phyloP scores from a whole-genome alignment of 148 eudicot species.

The Suaeda aralocaspica region DNA sequence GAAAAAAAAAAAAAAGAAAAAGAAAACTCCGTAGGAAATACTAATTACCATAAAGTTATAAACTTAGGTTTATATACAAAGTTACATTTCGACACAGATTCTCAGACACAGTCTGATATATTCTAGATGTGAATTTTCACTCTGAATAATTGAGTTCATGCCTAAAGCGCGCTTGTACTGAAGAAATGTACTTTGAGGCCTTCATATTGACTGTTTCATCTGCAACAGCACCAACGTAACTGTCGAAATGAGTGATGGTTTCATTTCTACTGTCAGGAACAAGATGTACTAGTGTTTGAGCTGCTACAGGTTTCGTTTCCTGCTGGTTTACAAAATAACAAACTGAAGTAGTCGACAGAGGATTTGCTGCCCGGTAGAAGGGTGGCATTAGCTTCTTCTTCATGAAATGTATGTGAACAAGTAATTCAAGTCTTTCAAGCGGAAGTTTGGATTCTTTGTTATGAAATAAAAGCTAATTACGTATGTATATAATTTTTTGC shows the following conservation, averaged over 20 bases:
- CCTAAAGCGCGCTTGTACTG: conserved; percentile 24
- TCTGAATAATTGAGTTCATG: conserved; percentile 17
- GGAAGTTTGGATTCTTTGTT: neutral
- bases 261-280: conserved; percentile 12
- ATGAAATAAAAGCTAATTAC: too few species aligned
- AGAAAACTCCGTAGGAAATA: too few species aligned
- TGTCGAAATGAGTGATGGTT: conserved; percentile 5
- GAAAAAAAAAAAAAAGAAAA: too few species aligned
- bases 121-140: neutral
- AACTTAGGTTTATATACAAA: neutral
- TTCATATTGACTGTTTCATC: conserved; percentile 26
- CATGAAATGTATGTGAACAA: neutral
- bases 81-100: neutral
- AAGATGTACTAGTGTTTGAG: neutral
- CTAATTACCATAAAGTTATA: too few species aligned
- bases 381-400: conserved; percentile 14
- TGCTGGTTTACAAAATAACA: conserved; percentile 8
- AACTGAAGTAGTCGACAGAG: conserved; percentile 9
- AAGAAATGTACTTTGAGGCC: conserved; percentile 20
- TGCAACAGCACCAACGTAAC: conserved; percentile 15
- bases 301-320: conserved; percentile 13
- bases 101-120: neutral
- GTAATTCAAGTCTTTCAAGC: conserved; percentile 3
- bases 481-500: neutral
- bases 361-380: conserved; percentile 12